Conservation (phyloP, 2,329 filamentous ascomycete genomes). For the Polychaeton citri region DNA sequence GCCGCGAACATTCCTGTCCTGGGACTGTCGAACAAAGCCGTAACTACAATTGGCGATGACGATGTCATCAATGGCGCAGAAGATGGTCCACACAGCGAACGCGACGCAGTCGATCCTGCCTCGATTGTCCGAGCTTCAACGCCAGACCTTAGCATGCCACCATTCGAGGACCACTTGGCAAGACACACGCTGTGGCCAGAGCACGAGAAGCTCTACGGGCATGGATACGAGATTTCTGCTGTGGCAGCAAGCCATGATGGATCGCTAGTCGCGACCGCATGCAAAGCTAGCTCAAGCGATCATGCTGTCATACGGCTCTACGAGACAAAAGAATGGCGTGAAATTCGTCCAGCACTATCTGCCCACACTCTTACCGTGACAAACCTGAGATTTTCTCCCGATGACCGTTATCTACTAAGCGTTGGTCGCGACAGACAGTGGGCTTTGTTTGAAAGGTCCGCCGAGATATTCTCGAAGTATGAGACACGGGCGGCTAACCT, state of each 20-base stretch:
- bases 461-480: conserved; percentile 32
- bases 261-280: conserved; percentile 72
- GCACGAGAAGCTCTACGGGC: conserved; percentile 89
- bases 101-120: conserved; percentile 42
- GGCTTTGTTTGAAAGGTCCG: conserved; percentile 57
- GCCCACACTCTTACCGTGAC: conserved; percentile 81
- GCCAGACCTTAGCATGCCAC: conserved; percentile 58
- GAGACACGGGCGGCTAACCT: conserved; percentile 50
- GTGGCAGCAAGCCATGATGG: conserved; percentile 67
- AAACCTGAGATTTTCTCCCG: conserved; percentile 61
- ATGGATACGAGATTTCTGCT: conserved; percentile 91
- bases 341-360: conserved; percentile 69
- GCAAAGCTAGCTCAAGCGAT: conserved; percentile 81
- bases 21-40: conserved; percentile 89
- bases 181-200: conserved; percentile 93
- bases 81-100: conserved; percentile 35
- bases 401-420: conserved; percentile 65
- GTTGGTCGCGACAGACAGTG: conserved; percentile 88
- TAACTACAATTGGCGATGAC: conserved; percentile 38
- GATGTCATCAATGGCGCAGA: conserved; percentile 8
- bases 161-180: conserved; percentile 78
- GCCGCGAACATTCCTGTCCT: conserved; percentile 91
- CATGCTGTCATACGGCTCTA: conserved; percentile 91
- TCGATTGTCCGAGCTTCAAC: conserved; percentile 46
- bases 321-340: conserved; percentile 75